Evolutionary conservation across 2,329 filamentous ascomycete species (phyloP).

Genomic region (Epichloe typhina): DNA sequence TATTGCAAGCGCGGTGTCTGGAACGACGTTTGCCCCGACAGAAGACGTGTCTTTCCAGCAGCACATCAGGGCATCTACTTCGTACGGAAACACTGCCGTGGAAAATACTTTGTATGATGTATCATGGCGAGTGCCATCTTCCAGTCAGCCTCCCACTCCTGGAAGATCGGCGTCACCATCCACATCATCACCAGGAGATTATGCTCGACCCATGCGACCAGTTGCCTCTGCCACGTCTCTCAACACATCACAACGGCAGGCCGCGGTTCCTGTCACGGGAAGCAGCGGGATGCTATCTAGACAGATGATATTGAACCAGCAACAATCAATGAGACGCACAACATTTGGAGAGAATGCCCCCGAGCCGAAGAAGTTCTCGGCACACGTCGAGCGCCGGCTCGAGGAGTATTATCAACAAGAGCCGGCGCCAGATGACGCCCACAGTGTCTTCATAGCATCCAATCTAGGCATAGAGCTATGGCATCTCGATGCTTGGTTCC

Average conservation of each 20-base stretch:
- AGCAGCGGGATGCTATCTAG: slow-evolving; percentile 20
- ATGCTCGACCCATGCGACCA: slow-evolving; percentile 9
- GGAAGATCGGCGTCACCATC: slow-evolving; percentile 8
- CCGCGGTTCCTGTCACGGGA: slow-evolving; percentile 9
- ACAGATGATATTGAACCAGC: slow-evolving; percentile 32
- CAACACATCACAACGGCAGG: slow-evolving; percentile 10
- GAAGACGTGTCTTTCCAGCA: slow-evolving; percentile 11
- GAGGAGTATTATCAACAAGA: slow-evolving; percentile 40
- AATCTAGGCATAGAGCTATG: slow-evolving; percentile 37
- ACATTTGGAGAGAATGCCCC: slow-evolving; percentile 26
- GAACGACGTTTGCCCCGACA: slow-evolving; percentile 20
- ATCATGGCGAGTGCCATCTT: neutral
- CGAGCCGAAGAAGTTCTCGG: slow-evolving; percentile 31
- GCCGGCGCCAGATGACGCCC: slow-evolving; percentile 33
- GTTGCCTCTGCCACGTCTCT: slow-evolving; percentile 14
- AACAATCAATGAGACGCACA: slow-evolving; percentile 26
- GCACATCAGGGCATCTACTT: neutral
- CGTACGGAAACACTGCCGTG: neutral
- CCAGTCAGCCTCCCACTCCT: slow-evolving; percentile 12
- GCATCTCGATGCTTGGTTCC: slow-evolving; percentile 43
- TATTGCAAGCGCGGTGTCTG: slow-evolving; percentile 19
- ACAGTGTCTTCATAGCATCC: slow-evolving; percentile 40
- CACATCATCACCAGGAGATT: slow-evolving; percentile 12
- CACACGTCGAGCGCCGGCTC: slow-evolving; percentile 35
- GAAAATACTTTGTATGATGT: neutral